Percentiles rank a stretch among this genome's conserved stretches.
Conservation (phyloP, 345 rosid genomes). For the Litchi chinensis region DNA sequence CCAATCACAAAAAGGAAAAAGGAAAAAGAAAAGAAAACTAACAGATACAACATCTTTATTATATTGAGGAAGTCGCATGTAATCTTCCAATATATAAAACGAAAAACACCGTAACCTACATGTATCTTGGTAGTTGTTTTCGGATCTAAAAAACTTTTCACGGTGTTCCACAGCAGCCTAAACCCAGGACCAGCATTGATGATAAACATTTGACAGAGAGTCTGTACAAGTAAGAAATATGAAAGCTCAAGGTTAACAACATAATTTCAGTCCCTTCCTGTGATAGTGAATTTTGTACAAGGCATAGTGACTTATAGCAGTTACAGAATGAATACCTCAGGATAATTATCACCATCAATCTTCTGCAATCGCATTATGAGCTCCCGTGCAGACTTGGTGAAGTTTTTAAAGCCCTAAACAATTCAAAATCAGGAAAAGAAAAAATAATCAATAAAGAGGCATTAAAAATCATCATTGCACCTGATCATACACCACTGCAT, state of each 20-base stretch:
- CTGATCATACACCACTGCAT: background rate
- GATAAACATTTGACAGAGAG: constrained; percentile 97
- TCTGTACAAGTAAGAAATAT: constrained; percentile 53
- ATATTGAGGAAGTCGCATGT: background rate
- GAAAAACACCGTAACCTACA: constrained; percentile 41
- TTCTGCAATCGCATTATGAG: constrained; percentile 89
- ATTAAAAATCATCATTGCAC: background rate
- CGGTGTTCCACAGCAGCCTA: constrained; percentile 86
- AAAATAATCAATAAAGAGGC: constrained; percentile 3
- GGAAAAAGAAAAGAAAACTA: background rate
- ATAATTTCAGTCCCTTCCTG: background rate
- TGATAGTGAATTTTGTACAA: constrained; percentile 1
- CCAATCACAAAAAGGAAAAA: constrained; percentile 13
- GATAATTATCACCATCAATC: constrained; percentile 97
- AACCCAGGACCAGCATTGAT: constrained; percentile 96
- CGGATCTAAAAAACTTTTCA: constrained; percentile 92
- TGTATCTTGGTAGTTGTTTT: constrained; percentile 96
- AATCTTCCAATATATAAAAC: background rate
- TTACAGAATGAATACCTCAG: constrained; percentile 63
- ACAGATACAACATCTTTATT: constrained; percentile 2
- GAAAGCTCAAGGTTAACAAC: constrained; percentile 18
- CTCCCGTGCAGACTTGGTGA: constrained; percentile 90
- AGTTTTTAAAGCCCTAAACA: constrained; percentile 80
- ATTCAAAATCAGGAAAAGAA: constrained; percentile 20
- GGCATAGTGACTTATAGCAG: background rate